phyloP scores from a whole-genome alignment of 805 yeast species.

The Schwanniomyces pseudopolymorphus region DNA sequence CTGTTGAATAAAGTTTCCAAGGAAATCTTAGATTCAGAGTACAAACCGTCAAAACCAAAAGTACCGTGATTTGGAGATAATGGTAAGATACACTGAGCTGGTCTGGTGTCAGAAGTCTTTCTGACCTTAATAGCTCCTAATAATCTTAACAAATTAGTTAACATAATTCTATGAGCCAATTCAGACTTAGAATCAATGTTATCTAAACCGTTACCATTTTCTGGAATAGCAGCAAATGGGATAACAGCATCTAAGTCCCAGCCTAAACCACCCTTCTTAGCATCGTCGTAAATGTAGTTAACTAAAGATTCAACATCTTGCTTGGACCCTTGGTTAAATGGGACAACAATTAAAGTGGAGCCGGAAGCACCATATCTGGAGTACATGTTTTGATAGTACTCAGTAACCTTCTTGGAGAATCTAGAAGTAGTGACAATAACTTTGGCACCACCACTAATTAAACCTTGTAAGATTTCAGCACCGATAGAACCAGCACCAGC shows the following conservation, averaged over 20 bases:
- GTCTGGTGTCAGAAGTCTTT: slow-evolving; percentile 88
- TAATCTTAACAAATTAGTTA: slow-evolving; percentile 89
- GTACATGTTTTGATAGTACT: slow-evolving; percentile 91
- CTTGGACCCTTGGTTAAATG: slow-evolving; percentile 97
- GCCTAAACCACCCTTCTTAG: slow-evolving; percentile 86
- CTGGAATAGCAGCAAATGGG: slow-evolving; percentile 99
- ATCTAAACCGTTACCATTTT: slow-evolving; percentile 94
- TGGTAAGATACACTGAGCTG: slow-evolving; percentile 96
- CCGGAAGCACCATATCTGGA: slow-evolving; percentile 92
- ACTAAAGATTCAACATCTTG: slow-evolving; percentile 88
- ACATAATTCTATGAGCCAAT: slow-evolving; percentile 97
- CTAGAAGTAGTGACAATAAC: slow-evolving; percentile 95
- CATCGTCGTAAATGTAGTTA: slow-evolving; percentile 79
- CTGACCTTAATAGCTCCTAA: slow-evolving; percentile 87
- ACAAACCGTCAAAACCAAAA: slow-evolving; percentile 96
- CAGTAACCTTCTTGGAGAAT: slow-evolving; percentile 91
- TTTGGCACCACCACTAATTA: slow-evolving; percentile 96
- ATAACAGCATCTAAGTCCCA: slow-evolving; percentile 97
- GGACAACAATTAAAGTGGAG: slow-evolving; percentile 90
- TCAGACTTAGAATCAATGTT: slow-evolving; percentile 92
- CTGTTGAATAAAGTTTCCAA: slow-evolving; percentile 96
- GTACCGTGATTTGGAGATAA: slow-evolving; percentile 99
- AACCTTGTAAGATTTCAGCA: slow-evolving; percentile 93
- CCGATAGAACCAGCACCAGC: slow-evolving; percentile 99
- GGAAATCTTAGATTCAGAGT: slow-evolving; percentile 95